These are phyloP conservation scores for Penicillium soppii DNA, from an alignment of 495 filamentous ascomycete species.

Conservation along the genomic window DNA sequence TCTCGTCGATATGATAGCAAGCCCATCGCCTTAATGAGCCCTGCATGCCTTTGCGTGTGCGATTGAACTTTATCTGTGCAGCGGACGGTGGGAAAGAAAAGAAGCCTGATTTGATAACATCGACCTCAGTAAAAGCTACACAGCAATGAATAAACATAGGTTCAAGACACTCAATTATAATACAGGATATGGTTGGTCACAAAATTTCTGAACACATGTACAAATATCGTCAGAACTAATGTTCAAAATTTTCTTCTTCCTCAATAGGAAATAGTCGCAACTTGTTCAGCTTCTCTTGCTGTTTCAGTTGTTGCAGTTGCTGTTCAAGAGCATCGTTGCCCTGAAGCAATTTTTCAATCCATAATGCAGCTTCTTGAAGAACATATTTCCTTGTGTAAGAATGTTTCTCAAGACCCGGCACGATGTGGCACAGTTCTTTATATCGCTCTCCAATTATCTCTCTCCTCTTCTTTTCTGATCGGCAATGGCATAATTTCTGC, in stretches of 20 bases:
- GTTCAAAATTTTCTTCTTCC: background rate
- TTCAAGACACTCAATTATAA: too few species aligned
- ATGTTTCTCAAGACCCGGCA: constrained; percentile 16
- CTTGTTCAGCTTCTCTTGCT: constrained; percentile 4
- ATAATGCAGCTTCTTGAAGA: constrained; percentile 17
- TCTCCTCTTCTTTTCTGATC: constrained; percentile 25
- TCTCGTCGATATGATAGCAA: too few species aligned
- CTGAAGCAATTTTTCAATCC: constrained; percentile 8
- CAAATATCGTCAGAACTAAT: background rate
- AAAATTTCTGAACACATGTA: too few species aligned
- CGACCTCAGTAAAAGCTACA: too few species aligned
- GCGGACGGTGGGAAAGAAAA: too few species aligned
- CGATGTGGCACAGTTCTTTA: constrained; percentile 13
- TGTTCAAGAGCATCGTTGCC: constrained; percentile 14
- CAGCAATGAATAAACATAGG: too few species aligned
- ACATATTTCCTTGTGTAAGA: constrained; percentile 26
- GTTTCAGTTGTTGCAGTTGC: constrained; percentile 8
- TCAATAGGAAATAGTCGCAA: constrained; percentile 4
- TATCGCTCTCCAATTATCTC: constrained; percentile 21
- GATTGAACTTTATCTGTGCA: too few species aligned
- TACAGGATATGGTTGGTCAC: too few species aligned
- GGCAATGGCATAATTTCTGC: constrained; percentile 25
- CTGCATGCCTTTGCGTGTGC: too few species aligned
- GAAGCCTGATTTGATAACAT: too few species aligned
- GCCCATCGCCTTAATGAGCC: too few species aligned